phyloP scores from a whole-genome alignment of 306 rosid genomes.

The Echinosophora koreensis region DNA sequence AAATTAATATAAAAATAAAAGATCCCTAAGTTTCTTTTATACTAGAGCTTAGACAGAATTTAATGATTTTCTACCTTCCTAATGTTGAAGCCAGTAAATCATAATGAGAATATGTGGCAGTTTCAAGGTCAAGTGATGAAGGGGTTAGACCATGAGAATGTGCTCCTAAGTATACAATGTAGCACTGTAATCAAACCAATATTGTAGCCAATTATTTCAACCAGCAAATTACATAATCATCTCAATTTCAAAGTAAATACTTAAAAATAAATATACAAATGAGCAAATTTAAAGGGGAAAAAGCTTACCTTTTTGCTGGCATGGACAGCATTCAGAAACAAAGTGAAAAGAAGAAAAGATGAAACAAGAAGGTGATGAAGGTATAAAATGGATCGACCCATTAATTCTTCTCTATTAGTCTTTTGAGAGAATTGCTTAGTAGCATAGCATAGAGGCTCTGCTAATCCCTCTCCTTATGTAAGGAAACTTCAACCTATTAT shows the following conservation, averaged over 20 bases:
- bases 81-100: constrained; percentile 45
- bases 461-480: constrained; percentile 1
- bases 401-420: neutral
- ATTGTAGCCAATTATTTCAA: neutral
- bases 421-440: neutral
- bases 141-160: constrained; percentile 56
- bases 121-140: constrained; percentile 47
- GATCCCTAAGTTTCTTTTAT: neutral
- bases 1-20: no score
- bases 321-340: constrained; percentile 16
- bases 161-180: constrained; percentile 53
- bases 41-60: neutral
- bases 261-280: neutral
- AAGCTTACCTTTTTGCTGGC: constrained; percentile 45
- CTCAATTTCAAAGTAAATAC: neutral
- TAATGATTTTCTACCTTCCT: constrained; percentile 47
- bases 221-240: neutral
- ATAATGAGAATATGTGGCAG: constrained; percentile 51
- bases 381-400: neutral
- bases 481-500: neutral
- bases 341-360: constrained; percentile 33
- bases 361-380: constrained; percentile 30
- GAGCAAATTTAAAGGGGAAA: neutral
- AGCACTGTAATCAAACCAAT: constrained; percentile 38
- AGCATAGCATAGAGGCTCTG: neutral